Conservation (phyloP, 2,329 filamentous ascomycete genomes). For the Alternaria ventricosa region DNA sequence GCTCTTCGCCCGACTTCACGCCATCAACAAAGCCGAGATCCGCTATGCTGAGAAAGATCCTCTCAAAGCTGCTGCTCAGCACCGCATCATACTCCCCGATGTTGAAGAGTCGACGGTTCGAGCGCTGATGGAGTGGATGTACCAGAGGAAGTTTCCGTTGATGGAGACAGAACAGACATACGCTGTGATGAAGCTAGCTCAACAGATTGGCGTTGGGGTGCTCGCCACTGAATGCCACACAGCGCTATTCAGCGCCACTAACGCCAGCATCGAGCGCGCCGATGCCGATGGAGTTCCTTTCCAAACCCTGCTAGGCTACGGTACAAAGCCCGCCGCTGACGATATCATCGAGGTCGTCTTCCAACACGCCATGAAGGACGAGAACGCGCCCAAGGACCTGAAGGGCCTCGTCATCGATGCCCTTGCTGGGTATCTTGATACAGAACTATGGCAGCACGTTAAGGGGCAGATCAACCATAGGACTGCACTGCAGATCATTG, state of each 20-base stretch:
- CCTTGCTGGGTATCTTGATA: slow-evolving; percentile 18
- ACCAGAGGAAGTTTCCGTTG: slow-evolving; percentile 6
- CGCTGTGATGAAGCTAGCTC: slow-evolving; percentile 21
- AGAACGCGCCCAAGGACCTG: slow-evolving; percentile 15
- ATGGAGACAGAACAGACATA: slow-evolving; percentile 17
- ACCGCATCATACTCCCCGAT: slow-evolving; percentile 18
- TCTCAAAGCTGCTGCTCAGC: slow-evolving; percentile 25
- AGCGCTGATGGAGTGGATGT: slow-evolving; percentile 28
- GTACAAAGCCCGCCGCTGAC: not conserved
- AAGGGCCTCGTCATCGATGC: slow-evolving; percentile 18
- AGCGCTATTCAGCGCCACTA: slow-evolving; percentile 10
- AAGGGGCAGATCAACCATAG: not conserved
- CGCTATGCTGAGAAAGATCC: not conserved
- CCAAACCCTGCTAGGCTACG: slow-evolving; percentile 5
- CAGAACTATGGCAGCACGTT: slow-evolving; percentile 13
- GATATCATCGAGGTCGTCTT: slow-evolving; percentile 22
- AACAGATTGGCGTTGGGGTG: slow-evolving; percentile 11
- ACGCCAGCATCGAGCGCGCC: slow-evolving; percentile 9
- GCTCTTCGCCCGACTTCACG: slow-evolving; percentile 3
- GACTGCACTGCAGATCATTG: slow-evolving; percentile 8
- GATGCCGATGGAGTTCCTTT: slow-evolving; percentile 4
- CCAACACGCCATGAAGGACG: slow-evolving; percentile 21
- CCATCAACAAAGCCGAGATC: slow-evolving; percentile 15
- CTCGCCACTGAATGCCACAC: slow-evolving; percentile 23
- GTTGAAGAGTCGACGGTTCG: slow-evolving; percentile 12